phyloP scores from a whole-genome alignment of 306 rosid genomes.

The Hylodesmum podocarpum region DNA sequence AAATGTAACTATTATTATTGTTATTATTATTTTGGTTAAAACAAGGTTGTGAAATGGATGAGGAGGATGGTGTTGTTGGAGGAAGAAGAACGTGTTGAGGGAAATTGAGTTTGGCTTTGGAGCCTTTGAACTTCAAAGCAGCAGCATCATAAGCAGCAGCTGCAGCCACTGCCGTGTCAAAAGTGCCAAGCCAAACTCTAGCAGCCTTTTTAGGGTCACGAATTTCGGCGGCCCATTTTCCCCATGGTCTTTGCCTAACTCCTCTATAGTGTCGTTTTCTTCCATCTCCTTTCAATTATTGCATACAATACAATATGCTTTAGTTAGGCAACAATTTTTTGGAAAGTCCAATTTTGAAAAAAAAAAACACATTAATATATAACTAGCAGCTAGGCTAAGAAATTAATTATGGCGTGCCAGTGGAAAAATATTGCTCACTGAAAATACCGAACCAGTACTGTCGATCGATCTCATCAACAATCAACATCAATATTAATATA shows the following conservation, averaged over 20 bases:
- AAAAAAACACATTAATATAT: not conserved
- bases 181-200: conserved; percentile 56
- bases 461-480: too few relatives aligned
- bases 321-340: not conserved
- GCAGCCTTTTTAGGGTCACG: conserved; percentile 54
- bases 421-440: conserved; percentile 4
- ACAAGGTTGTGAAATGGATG: not conserved
- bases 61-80: not conserved
- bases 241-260: conserved; percentile 55
- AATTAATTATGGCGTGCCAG: not conserved
- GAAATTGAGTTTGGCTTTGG: conserved; percentile 50
- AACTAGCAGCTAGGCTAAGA: not conserved
- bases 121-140: conserved; percentile 43
- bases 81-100: conserved; percentile 29
- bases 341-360: not conserved
- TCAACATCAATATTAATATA: not conserved
- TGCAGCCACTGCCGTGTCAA: conserved; percentile 54
- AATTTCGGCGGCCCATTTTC: conserved; percentile 57
- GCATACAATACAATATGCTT: not conserved
- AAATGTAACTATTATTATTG: not conserved
- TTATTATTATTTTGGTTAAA: not conserved
- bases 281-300: conserved; percentile 4
- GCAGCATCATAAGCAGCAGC: conserved; percentile 52
- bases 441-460: conserved; percentile 9
- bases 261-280: conserved; percentile 49